Evolutionary conservation across 495 filamentous ascomycete genomes (phyloP), one percentile per base, ranked within the genome.

Genomic region (Melanomma pulvis-pyrius): DNA sequence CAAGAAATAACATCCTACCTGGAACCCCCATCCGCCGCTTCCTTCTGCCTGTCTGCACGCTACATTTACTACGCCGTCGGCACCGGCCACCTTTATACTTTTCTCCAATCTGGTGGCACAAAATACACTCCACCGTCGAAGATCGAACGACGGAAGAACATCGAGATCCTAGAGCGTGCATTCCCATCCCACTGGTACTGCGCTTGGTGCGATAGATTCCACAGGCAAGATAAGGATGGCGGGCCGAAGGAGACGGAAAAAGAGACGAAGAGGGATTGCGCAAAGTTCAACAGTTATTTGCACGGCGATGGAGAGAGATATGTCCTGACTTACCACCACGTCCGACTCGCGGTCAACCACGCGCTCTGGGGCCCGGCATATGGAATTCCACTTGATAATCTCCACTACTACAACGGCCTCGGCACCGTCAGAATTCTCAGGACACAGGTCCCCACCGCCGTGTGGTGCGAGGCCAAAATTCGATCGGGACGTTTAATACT

Each of bases 171-270:
- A 2, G 67, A 70, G 34, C 54, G 61, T 21, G 67, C 67, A 1
- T 70, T 70, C 29, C 56, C 61, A 5, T 49, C 48, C 3, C 56
- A 65, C 56, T 70, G 61, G 61, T 65, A 65, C 61, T 70, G 67
- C 34, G 55, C 61, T 12, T 70, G 61, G 61, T 70, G 67, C 41
- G 67, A 70, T 32, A 48, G n/a, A 22, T 70, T 70, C 50, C 67
- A 70, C 30, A 17, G 3, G 7, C 67, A 56, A 21, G 34, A 70
- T 1, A 22, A 21, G 1, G 47, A 34, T 22, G 49, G 61, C 19
- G 67, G 61, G 8, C 61, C 61, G 3, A 56, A n/a, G 30, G n/a
- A 51, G 15, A 51, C 19, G 21, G 22, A 11, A 1, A 47, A 30
- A 9, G 61, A 65, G 26, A 57, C 17, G 6, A 50, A 48, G 21